These are phyloP conservation scores for Mitragyna speciosa DNA, from an alignment of 257 asterid species.

Conservation along the genomic window DNA sequence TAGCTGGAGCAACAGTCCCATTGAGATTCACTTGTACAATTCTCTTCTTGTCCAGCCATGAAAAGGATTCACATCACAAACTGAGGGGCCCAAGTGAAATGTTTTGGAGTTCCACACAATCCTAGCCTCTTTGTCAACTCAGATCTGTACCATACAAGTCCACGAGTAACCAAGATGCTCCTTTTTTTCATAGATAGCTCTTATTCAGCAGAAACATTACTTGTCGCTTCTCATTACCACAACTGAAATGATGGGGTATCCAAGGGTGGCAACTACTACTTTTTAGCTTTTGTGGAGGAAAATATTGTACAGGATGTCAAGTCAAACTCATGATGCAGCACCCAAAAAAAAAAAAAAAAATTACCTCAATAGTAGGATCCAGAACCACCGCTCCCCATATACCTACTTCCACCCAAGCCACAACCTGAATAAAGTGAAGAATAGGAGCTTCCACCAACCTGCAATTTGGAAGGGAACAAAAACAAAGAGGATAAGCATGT, in stretches of 20 bases:
- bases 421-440: conserved; percentile 81
- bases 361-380: conserved; percentile 83
- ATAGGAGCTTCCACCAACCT: conserved; percentile 90
- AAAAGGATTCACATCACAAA: conserved; percentile 21
- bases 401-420: conserved; percentile 67
- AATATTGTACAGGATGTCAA: not conserved
- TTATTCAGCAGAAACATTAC: conserved; percentile 19
- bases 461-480: conserved; percentile 10
- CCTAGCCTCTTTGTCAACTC: conserved; percentile 35
- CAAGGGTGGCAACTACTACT: not conserved
- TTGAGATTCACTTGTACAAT: conserved; percentile 11
- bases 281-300: not conserved
- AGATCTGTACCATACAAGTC: conserved; percentile 38
- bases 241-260: not conserved
- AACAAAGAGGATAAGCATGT: conserved; percentile 7
- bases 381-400: conserved; percentile 81
- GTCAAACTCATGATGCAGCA: not conserved
- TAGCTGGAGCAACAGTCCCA: conserved; percentile 10
- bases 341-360: not conserved
- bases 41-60: conserved; percentile 15
- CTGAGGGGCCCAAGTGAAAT: conserved; percentile 19
- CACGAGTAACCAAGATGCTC: conserved; percentile 28
- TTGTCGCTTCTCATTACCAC: conserved; percentile 8
- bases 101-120: conserved; percentile 19
- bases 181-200: conserved; percentile 21